Base-by-base conservation (phyloP, 495 filamentous ascomycete species). In the Neurospora tetrasperma region DNA sequence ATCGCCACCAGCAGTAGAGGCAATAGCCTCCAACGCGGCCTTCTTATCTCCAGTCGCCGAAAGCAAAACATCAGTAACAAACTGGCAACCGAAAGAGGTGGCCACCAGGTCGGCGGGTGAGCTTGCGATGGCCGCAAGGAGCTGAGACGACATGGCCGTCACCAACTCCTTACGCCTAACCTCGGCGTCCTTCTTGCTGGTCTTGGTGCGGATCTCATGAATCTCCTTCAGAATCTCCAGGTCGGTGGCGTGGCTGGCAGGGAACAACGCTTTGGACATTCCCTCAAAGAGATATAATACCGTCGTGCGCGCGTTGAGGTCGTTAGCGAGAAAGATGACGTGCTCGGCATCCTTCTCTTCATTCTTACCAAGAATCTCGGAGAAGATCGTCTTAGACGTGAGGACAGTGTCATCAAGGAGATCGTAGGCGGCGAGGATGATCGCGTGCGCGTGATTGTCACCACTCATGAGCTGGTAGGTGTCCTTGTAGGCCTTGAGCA, bases 321-420 rank as follows among this genome's bases (percentile, higher is more conserved):
- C 89, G 73, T 86, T 91, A 46, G 89, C 88, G 42, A 90, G 82
- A 72, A 83, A 84, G 38, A 89, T 75, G 62, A 94, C 85, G 75
- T 91, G 91, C 71, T 90, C 87, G 72, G 43, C 43, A 46, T 46
- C 43, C 43, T 84, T 88, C 43, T 85, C 80, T 14, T 88, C 80
- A 74, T 88, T 84, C 78, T 91, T 90, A 75, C 89, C 90, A 20
- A 97, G 79, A 6, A 98, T 85, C 80, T 97, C 94, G 0, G 91
- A 82, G 75, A 98, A 90, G 73, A 98, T 90, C 31, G 90, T 85
- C 80, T 97, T 98, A 20, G 91, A 86, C n/a, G 89, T 90, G 72
- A 97, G 83, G 71, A 93, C 92, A 2, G 94, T 98, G 79, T 99
- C 96, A 75, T 99, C 96, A 71, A 97, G 89, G 38, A 96, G 89